A percentile compares a stretch with the other conserved stretches of the same genome.
Evolutionary conservation across 257 asterid genomes (phyloP).

Genomic region (Schizonepeta tenuifolia): DNA sequence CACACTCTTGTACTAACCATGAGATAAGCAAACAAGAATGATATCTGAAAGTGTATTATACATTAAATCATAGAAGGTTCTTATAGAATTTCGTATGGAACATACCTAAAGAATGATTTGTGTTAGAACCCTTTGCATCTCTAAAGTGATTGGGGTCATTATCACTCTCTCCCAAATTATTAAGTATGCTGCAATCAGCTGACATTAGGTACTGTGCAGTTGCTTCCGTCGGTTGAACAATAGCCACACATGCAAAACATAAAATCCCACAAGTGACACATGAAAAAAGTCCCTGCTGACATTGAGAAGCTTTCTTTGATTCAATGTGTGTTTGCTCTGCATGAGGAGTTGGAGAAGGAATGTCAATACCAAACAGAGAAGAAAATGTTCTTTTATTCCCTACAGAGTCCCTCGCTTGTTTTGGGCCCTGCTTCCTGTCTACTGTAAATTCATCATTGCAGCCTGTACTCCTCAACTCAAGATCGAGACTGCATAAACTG

Average conservation of each 20-base stretch:
- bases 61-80: conserved; percentile 1
- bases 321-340: conserved; percentile 40
- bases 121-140: conserved; percentile 42
- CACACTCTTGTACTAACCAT: background rate
- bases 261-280: conserved; percentile 97
- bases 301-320: conserved; percentile 49
- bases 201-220: conserved; percentile 70
- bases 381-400: conserved; percentile 40
- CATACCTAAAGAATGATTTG: conserved; percentile 56
- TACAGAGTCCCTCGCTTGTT: conserved; percentile 42
- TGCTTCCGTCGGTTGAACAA: conserved; percentile 77
- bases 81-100: conserved; percentile 10
- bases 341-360: conserved; percentile 40
- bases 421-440: conserved; percentile 45
- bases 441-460: conserved; percentile 37
- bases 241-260: conserved; percentile 90
- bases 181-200: conserved; percentile 67
- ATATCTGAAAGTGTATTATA: background rate
- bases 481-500: conserved; percentile 60
- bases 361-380: conserved; percentile 44
- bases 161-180: conserved; percentile 51
- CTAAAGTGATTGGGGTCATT: conserved; percentile 34
- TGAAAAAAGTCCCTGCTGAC: conserved; percentile 85
- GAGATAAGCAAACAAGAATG: conserved; percentile 28
- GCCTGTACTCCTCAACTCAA: conserved; percentile 48